phyloP scores from a whole-genome alignment of 805 yeast genomes.

The Hanseniaspora clermontiae region DNA sequence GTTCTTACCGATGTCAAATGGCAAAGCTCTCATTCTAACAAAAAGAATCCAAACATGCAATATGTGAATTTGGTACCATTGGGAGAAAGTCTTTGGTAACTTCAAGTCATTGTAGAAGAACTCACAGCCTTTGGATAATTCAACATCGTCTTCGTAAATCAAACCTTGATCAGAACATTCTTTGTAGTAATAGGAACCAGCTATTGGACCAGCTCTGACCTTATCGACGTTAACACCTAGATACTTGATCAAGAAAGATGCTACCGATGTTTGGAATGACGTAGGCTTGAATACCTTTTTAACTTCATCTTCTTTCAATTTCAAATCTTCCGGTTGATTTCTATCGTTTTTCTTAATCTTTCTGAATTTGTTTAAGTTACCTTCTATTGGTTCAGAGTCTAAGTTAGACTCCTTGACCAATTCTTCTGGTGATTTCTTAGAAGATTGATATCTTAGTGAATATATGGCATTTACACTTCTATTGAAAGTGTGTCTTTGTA shows the following conservation, averaged over 20 bases:
- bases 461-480: neutral
- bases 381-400: slow-evolving; percentile 18
- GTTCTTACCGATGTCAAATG: slow-evolving; percentile 72
- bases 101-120: slow-evolving; percentile 78
- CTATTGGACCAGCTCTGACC: slow-evolving; percentile 85
- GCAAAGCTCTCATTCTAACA: slow-evolving; percentile 94
- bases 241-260: slow-evolving; percentile 46
- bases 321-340: slow-evolving; percentile 9
- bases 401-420: slow-evolving; percentile 20
- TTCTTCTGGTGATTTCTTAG: slow-evolving; percentile 22
- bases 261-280: slow-evolving; percentile 42
- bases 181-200: slow-evolving; percentile 77
- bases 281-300: slow-evolving; percentile 30
- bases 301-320: neutral
- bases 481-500: neutral
- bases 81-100: slow-evolving; percentile 78
- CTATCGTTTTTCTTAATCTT: slow-evolving; percentile 3
- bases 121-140: slow-evolving; percentile 55
- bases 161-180: slow-evolving; percentile 78
- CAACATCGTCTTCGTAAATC: slow-evolving; percentile 64
- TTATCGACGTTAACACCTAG: slow-evolving; percentile 83
- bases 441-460: slow-evolving; percentile 6
- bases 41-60: slow-evolving; percentile 88
- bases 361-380: slow-evolving; percentile 1
- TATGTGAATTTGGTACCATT: slow-evolving; percentile 87